Conservation (phyloP, 1,284 basidiomycete species). For the Cystobasidium sp. region DNA sequence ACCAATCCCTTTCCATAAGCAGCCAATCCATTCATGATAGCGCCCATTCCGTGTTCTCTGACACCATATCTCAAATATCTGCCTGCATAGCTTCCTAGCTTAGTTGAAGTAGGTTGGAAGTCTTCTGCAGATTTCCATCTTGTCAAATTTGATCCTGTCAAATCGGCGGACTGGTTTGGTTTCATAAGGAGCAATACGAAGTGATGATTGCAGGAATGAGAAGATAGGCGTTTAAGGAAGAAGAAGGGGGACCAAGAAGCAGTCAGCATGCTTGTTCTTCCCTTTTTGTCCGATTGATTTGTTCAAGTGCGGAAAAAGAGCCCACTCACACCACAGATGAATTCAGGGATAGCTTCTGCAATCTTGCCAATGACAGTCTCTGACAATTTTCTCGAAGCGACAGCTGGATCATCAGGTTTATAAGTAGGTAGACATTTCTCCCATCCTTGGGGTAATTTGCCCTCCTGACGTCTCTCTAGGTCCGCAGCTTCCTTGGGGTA, state of each 20-base stretch:
- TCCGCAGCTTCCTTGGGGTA: conserved; percentile 85
- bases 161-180: conserved; percentile 70
- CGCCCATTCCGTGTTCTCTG: conserved; percentile 95
- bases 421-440: conserved; percentile 83
- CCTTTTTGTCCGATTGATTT: not conserved
- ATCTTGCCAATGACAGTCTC: conserved; percentile 84
- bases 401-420: conserved; percentile 77
- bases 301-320: conserved; percentile 64
- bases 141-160: conserved; percentile 90
- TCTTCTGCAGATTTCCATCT: conserved; percentile 77
- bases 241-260: too few relatives aligned
- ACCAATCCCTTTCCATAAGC: conserved; percentile 50
- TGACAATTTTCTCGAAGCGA: conserved; percentile 89
- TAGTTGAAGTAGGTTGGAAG: conserved; percentile 88
- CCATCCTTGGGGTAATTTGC: conserved; percentile 83
- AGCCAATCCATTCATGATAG: conserved; percentile 69
- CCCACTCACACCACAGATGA: conserved; percentile 54
- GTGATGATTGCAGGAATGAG: too few relatives aligned
- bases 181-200: not conserved
- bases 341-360: conserved; percentile 75
- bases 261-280: not conserved
- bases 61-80: conserved; percentile 96
- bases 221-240: not conserved
- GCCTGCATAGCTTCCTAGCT: conserved; percentile 80
- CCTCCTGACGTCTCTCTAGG: conserved; percentile 79